Conservation (phyloP, 306 rosid species). For the Dalbergia cultrata region DNA sequence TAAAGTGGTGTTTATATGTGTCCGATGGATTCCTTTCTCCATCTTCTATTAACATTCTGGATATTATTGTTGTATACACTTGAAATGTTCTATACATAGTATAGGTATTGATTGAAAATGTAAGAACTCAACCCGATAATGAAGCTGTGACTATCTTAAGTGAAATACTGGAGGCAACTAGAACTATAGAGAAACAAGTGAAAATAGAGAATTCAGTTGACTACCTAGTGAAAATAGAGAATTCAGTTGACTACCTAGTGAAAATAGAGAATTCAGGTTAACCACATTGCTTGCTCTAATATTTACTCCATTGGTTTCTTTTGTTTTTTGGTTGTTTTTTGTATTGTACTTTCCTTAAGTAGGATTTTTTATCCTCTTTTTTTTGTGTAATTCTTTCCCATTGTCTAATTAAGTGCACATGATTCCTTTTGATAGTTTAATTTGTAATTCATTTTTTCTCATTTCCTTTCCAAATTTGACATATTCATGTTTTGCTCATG, state of each 20-base stretch:
- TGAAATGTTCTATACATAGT: conserved; percentile 41
- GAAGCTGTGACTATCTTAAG: conserved; percentile 73
- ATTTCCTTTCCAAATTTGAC: conserved; percentile 66
- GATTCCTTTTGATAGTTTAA: conserved; percentile 26
- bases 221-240: conserved; percentile 60
- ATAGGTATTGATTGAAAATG: conserved; percentile 81
- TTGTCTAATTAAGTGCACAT: neutral
- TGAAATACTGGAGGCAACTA: conserved; percentile 75
- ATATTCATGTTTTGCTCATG: conserved; percentile 28
- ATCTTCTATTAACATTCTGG: conserved; percentile 30
- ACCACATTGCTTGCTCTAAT: conserved; percentile 17
- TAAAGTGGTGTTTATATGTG: neutral
- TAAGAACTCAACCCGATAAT: conserved; percentile 74
- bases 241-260: conserved; percentile 63
- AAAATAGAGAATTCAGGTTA: conserved; percentile 66
- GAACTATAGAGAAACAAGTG: conserved; percentile 65
- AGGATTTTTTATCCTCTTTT: neutral
- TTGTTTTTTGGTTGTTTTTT: neutral
- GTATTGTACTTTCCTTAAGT: neutral
- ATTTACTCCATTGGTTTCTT: neutral
- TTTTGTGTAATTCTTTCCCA: neutral
- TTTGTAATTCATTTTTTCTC: conserved; percentile 35
- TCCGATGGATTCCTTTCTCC: conserved; percentile 12
- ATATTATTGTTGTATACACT: conserved; percentile 29
- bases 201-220: conserved; percentile 71